These are phyloP conservation scores for Benincasa hispida DNA, from an alignment of 306 rosid genomes.

Conservation along the genomic window DNA sequence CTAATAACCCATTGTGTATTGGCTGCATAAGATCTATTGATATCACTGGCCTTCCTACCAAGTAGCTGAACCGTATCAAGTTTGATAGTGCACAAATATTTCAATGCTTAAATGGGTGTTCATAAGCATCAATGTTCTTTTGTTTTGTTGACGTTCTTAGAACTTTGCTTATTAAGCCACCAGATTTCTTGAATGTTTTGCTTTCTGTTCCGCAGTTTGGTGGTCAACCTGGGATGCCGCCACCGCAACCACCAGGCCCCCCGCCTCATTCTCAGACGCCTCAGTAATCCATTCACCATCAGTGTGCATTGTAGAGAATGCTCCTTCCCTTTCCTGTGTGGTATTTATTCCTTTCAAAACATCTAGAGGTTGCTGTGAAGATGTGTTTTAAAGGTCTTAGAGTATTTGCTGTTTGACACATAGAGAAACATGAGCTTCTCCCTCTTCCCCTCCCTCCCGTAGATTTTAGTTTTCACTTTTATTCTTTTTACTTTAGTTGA, in stretches of 20 bases:
- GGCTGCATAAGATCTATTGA: neutral
- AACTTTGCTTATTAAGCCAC: neutral
- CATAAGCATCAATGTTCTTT: neutral
- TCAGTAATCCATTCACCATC: slow-evolving; percentile 20
- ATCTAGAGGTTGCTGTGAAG: neutral
- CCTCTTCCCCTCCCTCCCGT: neutral
- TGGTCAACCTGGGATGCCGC: slow-evolving; percentile 69
- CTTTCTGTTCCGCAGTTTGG: slow-evolving; percentile 42
- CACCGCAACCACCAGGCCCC: slow-evolving; percentile 27
- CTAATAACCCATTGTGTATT: neutral
- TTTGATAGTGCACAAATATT: neutral
- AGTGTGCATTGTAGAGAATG: neutral
- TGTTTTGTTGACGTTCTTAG: neutral
- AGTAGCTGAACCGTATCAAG: neutral
- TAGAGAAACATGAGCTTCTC: neutral
- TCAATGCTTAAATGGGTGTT: neutral
- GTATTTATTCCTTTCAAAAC: neutral
- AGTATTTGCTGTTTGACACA: neutral
- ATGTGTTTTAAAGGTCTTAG: neutral
- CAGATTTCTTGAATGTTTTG: neutral
- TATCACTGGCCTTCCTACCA: neutral
- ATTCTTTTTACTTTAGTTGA: neutral
- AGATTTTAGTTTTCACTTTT: neutral
- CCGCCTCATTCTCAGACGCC: slow-evolving; percentile 44
- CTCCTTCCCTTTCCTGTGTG: neutral